Percentiles rank a stretch among this genome's conserved stretches.
Conservation (phyloP, 495 filamentous ascomycete genomes). For the Cercophora scortea region DNA sequence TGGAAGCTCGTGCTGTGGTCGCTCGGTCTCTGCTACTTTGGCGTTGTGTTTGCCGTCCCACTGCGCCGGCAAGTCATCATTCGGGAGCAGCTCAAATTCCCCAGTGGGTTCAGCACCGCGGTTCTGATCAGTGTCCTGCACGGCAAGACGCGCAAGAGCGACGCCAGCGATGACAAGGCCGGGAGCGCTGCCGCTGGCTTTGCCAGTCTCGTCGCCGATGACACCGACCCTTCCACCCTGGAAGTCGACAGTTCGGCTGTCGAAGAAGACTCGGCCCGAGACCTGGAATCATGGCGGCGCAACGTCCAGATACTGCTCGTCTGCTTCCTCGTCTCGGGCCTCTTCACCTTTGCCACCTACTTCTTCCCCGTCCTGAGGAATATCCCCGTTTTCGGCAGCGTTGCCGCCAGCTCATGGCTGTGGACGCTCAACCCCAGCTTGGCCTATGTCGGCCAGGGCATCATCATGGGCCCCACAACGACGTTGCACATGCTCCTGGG, state of each 20-base stretch:
- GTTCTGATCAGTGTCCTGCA: conserved; percentile 86
- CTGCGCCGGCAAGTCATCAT: conserved; percentile 82
- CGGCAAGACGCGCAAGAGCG: conserved; percentile 35
- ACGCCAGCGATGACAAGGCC: conserved; percentile 3
- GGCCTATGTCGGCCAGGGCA: conserved; percentile 83
- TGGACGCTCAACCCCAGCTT: conserved; percentile 96
- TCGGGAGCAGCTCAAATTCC: conserved; percentile 84
- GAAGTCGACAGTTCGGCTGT: conserved; percentile 2
- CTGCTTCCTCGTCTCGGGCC: conserved; percentile 44
- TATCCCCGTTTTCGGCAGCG: conserved; percentile 73
- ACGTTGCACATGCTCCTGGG: conserved; percentile 95
- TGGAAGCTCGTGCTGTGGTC: conserved; percentile 82
- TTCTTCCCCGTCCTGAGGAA: conserved; percentile 82
- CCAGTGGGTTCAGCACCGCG: conserved; percentile 89
- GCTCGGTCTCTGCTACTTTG: conserved; percentile 87
- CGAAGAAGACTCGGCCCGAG: conserved; percentile 9
- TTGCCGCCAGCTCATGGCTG: conserved; percentile 72
- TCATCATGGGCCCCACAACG: conserved; percentile 87
- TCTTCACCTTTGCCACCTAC: conserved; percentile 78
- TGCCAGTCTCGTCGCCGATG: conserved; percentile 19
- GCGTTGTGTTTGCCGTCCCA: conserved; percentile 92
- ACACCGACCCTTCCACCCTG: neutral
- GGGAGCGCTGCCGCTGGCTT: conserved; percentile 9
- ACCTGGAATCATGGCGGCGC: conserved; percentile 37
- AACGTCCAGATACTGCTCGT: conserved; percentile 45